Evolutionary conservation across 169 alveolate genomes (phyloP).

Genomic region (Besnoitia besnoiti): DNA sequence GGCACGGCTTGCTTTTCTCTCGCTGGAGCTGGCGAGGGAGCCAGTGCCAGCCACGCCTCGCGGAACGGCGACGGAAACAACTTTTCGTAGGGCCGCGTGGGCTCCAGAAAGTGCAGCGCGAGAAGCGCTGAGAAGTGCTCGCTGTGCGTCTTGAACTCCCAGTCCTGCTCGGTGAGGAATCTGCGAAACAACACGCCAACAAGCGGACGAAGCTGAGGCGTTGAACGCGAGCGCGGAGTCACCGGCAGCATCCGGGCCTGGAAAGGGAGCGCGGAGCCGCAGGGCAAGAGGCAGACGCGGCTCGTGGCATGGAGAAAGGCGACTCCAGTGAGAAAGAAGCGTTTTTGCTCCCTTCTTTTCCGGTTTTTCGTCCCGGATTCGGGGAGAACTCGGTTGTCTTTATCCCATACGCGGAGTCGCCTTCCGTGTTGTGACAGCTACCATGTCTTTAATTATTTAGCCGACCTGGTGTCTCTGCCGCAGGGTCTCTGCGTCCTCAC

Average conservation of each 20-base stretch:
- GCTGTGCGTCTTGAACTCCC: constrained; percentile 52
- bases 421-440: too few relatives aligned
- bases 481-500: too few relatives aligned
- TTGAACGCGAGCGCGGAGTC: too few relatives aligned
- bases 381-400: too few relatives aligned
- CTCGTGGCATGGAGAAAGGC: too few relatives aligned
- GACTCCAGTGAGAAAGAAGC: neutral
- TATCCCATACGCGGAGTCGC: too few relatives aligned
- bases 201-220: neutral
- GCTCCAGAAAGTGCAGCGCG: constrained; percentile 54
- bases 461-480: too few relatives aligned
- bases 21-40: constrained; percentile 4
- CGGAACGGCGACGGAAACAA: constrained; percentile 60
- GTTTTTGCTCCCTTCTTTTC: neutral
- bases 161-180: constrained; percentile 52
- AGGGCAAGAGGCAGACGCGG: too few relatives aligned
- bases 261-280: too few relatives aligned
- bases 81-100: constrained; percentile 62
- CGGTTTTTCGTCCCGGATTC: too few relatives aligned
- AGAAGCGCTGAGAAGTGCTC: constrained; percentile 52
- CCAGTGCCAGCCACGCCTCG: constrained; percentile 57
- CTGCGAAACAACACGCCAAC: neutral
- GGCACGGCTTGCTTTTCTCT: neutral
- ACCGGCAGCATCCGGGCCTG: too few relatives aligned
- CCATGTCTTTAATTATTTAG: too few relatives aligned